phyloP scores from a whole-genome alignment of 257 asterid genomes.

The Cynanchum wilfordii region DNA sequence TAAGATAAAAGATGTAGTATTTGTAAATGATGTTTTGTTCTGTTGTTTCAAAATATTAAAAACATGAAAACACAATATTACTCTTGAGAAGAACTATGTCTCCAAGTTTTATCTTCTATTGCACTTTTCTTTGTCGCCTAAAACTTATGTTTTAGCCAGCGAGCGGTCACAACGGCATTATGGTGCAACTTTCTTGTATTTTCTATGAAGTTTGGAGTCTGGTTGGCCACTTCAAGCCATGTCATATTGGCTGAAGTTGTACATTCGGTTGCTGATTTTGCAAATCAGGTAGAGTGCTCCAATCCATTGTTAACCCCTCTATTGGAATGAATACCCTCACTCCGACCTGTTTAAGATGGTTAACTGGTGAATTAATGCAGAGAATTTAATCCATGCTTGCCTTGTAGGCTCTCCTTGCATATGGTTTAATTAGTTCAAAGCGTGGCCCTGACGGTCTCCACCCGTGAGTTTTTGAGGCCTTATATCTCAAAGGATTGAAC shows the following conservation, averaged over 20 bases:
- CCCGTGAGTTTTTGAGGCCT: conserved; percentile 61
- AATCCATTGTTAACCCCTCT: conserved; percentile 4
- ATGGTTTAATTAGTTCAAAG: conserved; percentile 91
- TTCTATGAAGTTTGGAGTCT: conserved; percentile 94
- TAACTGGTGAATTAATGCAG: conserved; percentile 4
- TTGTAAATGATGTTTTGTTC: not conserved
- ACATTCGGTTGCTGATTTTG: conserved; percentile 92
- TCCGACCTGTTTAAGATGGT: conserved; percentile 16
- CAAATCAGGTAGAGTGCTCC: conserved; percentile 65
- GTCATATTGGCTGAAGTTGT: conserved; percentile 89
- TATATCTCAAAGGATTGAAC: not conserved
- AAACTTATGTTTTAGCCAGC: conserved; percentile 51
- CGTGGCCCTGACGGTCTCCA: conserved; percentile 98
- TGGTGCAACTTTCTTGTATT: conserved; percentile 96
- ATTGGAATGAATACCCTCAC: not conserved
- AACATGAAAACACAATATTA: not conserved
- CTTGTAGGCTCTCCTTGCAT: conserved; percentile 86
- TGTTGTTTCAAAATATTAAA: not conserved
- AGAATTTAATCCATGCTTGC: conserved; percentile 18
- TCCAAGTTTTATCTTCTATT: conserved; percentile 7
- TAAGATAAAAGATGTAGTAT: conserved; percentile 2
- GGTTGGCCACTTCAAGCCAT: conserved; percentile 90
- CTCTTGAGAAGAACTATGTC: conserved; percentile 7
- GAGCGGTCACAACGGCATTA: conserved; percentile 94
- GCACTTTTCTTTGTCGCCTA: conserved; percentile 16